Base-by-base conservation (phyloP, 331 rosid species). In the Arachis monticola region DNA sequence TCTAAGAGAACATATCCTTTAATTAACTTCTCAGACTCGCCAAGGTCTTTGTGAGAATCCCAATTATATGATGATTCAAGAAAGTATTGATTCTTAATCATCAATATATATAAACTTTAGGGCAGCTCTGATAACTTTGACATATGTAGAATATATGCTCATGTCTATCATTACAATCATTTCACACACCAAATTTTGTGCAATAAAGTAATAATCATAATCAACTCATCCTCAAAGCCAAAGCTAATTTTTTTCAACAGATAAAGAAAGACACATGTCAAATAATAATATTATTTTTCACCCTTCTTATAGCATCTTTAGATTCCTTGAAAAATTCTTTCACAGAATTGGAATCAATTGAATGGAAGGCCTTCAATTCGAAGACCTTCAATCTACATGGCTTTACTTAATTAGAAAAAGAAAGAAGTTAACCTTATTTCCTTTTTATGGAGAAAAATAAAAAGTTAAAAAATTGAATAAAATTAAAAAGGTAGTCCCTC, bases 81-180 rank as follows among this genome's bases (percentile, higher is more conserved):
- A 77, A 92, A 92, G 84, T 92, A 92, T 77, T 92, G 97, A 67
- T 90, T 92, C 80, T 22, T 22, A 22, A 22, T 22, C 27, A 22
- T 92, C 97, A 7, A 90, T 87, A 70, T 90, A 92, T 72, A 92
- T 87, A 80, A 88, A 92, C 76, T 87, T 87, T 69, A 87, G 89
- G 46, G 96, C 94, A 5, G 91, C 65, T 10, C 97, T 86, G 69
- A 92, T 92, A 40, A 91, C 96, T 72, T 87, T 87, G 45, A 92
- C 90, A 83, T 92, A 92, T 14, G 97, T 96, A 51, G 94, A 77
- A 79, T 92, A 96, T 82, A 92, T 88, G 76, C 97, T 92, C 96
- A 85, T 88, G 83, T 92, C 97, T 84, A 90, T 90, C 60, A 92
- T 47, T 38, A 88, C 91, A 80, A 90, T 88, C 87, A 88, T 92